Evolutionary conservation across 257 asterid genomes (phyloP).

Genomic region (Lantana camara): DNA sequence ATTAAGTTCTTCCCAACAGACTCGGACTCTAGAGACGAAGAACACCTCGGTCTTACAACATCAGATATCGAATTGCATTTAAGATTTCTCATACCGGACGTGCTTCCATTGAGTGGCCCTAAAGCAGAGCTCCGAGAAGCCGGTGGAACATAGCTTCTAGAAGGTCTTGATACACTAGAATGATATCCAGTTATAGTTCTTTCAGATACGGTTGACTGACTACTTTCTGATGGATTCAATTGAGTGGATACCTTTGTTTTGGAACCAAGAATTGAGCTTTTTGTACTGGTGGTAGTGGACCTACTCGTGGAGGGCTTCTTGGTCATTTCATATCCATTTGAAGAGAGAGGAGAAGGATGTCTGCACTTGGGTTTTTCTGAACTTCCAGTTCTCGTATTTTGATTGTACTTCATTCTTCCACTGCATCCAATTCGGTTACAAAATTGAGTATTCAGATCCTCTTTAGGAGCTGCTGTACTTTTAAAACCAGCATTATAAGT

Average conservation of each 20-base stretch:
- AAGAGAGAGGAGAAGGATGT: conserved; percentile 42
- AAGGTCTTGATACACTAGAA: conserved; percentile 38
- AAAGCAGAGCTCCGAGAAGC: conserved; percentile 35
- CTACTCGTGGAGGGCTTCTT: conserved; percentile 40
- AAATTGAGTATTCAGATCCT: conserved; percentile 52
- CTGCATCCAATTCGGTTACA: conserved; percentile 87
- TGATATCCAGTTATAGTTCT: conserved; percentile 31
- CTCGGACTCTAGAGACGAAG: conserved; percentile 46
- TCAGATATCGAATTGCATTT: conserved; percentile 50
- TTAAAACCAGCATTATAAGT: conserved; percentile 32
- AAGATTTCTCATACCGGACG: conserved; percentile 42
- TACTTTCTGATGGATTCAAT: conserved; percentile 38
- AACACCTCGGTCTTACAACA: conserved; percentile 40
- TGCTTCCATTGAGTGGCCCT: conserved; percentile 36
- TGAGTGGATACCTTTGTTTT: conserved; percentile 29
- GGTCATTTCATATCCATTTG: conserved; percentile 44
- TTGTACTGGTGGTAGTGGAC: conserved; percentile 27
- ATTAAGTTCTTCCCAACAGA: conserved; percentile 33
- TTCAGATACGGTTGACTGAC: conserved; percentile 34
- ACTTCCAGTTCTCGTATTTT: conserved; percentile 36
- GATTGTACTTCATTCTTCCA: conserved; percentile 60
- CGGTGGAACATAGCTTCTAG: conserved; percentile 28
- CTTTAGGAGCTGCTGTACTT: conserved; percentile 32
- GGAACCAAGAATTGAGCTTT: conserved; percentile 30
- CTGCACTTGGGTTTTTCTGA: conserved; percentile 43